These are phyloP conservation scores for Pythium vanterpoolii DNA, from an alignment of 352 stramenopile species.

Conservation along the genomic window DNA sequence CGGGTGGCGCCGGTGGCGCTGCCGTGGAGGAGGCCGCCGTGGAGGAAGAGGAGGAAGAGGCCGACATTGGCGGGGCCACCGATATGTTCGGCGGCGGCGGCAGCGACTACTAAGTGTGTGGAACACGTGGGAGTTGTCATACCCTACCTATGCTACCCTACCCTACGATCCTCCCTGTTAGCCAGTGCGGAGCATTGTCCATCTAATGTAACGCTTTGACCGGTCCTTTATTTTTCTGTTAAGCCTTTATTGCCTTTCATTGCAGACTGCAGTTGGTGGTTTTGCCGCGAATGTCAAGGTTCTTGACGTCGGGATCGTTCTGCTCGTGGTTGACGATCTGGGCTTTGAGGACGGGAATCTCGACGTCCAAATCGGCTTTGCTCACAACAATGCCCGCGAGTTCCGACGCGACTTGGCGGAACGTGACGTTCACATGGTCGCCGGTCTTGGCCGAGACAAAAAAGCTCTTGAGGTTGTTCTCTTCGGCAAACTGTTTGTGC, in stretches of 20 bases:
- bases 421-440: constrained; percentile 88
- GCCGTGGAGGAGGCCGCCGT: constrained; percentile 46
- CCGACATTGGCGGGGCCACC: constrained; percentile 82
- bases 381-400: constrained; percentile 80
- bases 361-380: constrained; percentile 83
- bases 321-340: constrained; percentile 92
- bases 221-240: constrained; percentile 19
- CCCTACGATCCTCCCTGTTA: background rate
- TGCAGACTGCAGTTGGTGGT: constrained; percentile 58
- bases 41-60: constrained; percentile 76
- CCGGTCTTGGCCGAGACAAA: constrained; percentile 93
- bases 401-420: constrained; percentile 82
- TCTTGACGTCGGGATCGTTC: constrained; percentile 88
- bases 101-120: constrained; percentile 81
- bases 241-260: constrained; percentile 5
- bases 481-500: constrained; percentile 91
- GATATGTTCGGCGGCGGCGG: constrained; percentile 84
- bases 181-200: constrained; percentile 23
- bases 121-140: background rate
- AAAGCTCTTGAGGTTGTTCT: constrained; percentile 91
- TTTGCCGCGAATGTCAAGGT: constrained; percentile 51
- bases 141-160: background rate
- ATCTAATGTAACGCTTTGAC: constrained; percentile 77
- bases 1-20: constrained; percentile 45
- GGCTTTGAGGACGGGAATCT: constrained; percentile 84